These are phyloP conservation scores for Pontederia crassipes DNA, from an alignment of 176 grass and related monocot genomes.

Conservation along the genomic window DNA sequence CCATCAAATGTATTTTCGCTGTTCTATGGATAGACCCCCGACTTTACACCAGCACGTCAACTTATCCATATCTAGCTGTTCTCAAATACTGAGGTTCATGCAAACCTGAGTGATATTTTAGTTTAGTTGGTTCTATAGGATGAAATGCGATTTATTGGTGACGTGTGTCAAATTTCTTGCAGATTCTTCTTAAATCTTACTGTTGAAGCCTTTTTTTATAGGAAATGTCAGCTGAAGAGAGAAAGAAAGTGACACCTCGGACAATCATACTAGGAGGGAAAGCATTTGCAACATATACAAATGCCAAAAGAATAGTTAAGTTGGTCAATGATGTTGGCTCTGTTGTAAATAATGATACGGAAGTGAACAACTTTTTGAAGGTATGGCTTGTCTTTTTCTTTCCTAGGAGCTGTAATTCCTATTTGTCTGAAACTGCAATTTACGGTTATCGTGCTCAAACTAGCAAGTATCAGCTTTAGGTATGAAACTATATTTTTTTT, in stretches of 20 bases:
- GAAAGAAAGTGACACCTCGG: conserved; percentile 46
- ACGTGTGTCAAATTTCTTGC: conserved; percentile 2
- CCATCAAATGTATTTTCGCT: too few species aligned
- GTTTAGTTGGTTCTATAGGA: neutral
- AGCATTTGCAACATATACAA: conserved; percentile 77
- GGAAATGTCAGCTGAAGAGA: conserved; percentile 55
- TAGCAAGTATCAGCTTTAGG: too few species aligned
- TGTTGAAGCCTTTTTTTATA: conserved; percentile 7
- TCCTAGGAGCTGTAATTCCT: conserved; percentile 7
- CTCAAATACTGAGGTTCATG: too few species aligned
- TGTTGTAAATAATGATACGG: conserved; percentile 66
- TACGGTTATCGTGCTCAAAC: too few species aligned
- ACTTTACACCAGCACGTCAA: too few species aligned
- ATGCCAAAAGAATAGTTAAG: conserved; percentile 79
- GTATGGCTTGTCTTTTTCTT: conserved; percentile 14
- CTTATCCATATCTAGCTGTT: too few species aligned
- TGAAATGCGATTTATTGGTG: neutral
- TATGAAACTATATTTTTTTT: too few species aligned
- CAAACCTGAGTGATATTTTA: neutral
- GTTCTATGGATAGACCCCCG: too few species aligned
- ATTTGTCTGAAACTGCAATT: neutral
- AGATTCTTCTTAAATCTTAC: conserved; percentile 9
- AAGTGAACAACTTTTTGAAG: conserved; percentile 65
- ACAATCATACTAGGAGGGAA: conserved; percentile 67
- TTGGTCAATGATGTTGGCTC: conserved; percentile 71